Evolutionary conservation across 2,329 filamentous ascomycete species (phyloP).

Genomic region (Pestalotiopsis fici): DNA sequence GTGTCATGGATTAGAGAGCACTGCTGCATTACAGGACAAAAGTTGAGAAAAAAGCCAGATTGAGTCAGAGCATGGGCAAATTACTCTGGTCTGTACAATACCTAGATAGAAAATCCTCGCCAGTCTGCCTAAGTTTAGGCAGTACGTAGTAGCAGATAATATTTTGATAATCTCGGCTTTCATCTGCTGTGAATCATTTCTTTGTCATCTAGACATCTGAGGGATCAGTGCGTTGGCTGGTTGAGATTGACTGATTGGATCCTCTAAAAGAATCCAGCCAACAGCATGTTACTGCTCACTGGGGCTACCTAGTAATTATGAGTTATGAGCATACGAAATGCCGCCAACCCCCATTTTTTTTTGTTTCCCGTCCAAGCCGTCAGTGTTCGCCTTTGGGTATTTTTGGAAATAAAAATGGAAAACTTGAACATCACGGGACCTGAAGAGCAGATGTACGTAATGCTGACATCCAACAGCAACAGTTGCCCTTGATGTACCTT

Average conservation of each 20-base stretch:
- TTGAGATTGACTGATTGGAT: not conserved
- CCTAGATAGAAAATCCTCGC: not conserved
- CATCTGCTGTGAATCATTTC: not conserved
- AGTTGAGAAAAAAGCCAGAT: constrained; percentile 2
- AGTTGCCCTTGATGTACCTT: not conserved
- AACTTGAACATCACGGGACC: not conserved
- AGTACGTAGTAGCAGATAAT: not conserved
- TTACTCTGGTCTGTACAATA: not conserved
- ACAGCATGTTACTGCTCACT: not conserved
- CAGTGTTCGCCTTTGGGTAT: not conserved
- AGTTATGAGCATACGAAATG: not conserved
- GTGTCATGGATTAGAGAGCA: not conserved
- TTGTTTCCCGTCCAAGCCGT: too few species aligned
- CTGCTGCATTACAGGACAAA: not conserved
- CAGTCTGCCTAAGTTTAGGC: not conserved
- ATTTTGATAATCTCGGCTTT: not conserved
- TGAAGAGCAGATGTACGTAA: not conserved
- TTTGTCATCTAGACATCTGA: not conserved
- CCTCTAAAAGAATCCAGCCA: too few species aligned
- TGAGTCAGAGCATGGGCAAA: not conserved
- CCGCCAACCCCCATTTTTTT: not conserved
- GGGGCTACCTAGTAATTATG: not conserved
- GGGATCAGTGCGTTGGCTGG: not conserved
- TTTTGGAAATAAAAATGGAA: not conserved
- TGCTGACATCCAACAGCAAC: not conserved